Percentiles rank a stretch among this genome's conserved stretches.
These are phyloP conservation scores for Alternaria triticina DNA, from an alignment of 2,329 filamentous ascomycete genomes.

Conservation along the genomic window DNA sequence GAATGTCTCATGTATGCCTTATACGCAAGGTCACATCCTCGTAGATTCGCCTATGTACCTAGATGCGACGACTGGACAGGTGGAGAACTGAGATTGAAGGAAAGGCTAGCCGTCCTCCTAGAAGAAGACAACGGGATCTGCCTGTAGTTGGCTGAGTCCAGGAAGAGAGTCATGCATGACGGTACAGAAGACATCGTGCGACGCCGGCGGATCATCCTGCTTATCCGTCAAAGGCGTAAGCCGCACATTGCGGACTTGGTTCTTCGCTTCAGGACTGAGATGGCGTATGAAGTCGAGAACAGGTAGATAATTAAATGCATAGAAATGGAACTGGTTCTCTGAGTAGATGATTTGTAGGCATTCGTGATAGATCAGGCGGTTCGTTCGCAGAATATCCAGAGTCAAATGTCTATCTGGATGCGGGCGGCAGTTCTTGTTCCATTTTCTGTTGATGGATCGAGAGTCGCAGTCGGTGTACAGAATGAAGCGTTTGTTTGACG, in stretches of 20 bases:
- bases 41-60: conserved; percentile 9
- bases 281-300: conserved; percentile 49
- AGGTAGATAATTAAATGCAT: conserved; percentile 49
- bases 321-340: conserved; percentile 49
- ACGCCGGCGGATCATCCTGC: conserved; percentile 41
- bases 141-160: conserved; percentile 45
- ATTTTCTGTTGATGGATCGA: conserved; percentile 46
- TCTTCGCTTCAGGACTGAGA: conserved; percentile 47
- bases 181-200: conserved; percentile 48
- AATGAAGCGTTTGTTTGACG: conserved; percentile 51
- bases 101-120: conserved; percentile 15
- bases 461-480: conserved; percentile 55
- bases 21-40: not conserved
- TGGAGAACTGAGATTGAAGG: not conserved
- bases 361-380: conserved; percentile 49
- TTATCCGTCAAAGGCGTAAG: conserved; percentile 47
- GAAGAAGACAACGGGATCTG: conserved; percentile 47
- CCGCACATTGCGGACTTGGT: conserved; percentile 42
- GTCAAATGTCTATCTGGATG: conserved; percentile 42
- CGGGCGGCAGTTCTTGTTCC: conserved; percentile 43
- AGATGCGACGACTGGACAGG: conserved; percentile 1
- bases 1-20: conserved; percentile 1
- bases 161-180: conserved; percentile 48
- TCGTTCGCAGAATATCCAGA: conserved; percentile 46
- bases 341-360: conserved; percentile 48